phyloP scores from a whole-genome alignment of 257 asterid species.

The Fraxinus quadrangulata region DNA sequence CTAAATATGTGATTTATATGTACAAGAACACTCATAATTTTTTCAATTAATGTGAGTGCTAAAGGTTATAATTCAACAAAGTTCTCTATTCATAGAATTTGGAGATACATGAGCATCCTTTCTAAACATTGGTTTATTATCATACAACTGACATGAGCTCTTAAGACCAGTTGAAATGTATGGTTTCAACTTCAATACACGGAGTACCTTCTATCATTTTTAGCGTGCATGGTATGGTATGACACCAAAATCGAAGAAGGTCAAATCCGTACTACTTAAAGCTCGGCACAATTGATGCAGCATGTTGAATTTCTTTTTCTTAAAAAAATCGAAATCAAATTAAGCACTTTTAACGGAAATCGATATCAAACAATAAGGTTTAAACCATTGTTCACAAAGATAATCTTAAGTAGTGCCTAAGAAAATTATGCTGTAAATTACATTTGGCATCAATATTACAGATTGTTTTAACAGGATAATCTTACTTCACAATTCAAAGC shows the following conservation, averaged over 20 bases:
- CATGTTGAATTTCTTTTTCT: conserved; percentile 2
- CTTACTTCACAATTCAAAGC: conserved; percentile 7
- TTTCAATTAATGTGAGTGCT: background rate
- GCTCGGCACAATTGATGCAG: conserved; percentile 7
- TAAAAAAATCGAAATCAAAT: background rate
- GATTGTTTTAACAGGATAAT: background rate
- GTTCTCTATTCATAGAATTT: background rate
- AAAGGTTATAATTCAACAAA: background rate
- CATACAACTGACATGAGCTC: background rate
- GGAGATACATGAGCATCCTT: background rate
- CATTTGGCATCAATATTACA: background rate
- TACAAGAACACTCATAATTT: no score
- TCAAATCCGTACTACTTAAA: conserved; percentile 1
- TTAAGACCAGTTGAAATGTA: no score
- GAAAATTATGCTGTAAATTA: background rate
- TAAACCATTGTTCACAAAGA: background rate
- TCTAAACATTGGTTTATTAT: background rate
- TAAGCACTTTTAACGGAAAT: background rate
- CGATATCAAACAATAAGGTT: conserved; percentile 5
- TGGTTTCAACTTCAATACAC: background rate
- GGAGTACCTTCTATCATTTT: background rate
- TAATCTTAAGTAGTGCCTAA: background rate
- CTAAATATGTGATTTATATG: no score
- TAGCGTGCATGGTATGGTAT: background rate
- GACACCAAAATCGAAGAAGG: background rate